phyloP scores from a whole-genome alignment of 1,284 basidiomycete species.

The Schizopora paradoxa region DNA sequence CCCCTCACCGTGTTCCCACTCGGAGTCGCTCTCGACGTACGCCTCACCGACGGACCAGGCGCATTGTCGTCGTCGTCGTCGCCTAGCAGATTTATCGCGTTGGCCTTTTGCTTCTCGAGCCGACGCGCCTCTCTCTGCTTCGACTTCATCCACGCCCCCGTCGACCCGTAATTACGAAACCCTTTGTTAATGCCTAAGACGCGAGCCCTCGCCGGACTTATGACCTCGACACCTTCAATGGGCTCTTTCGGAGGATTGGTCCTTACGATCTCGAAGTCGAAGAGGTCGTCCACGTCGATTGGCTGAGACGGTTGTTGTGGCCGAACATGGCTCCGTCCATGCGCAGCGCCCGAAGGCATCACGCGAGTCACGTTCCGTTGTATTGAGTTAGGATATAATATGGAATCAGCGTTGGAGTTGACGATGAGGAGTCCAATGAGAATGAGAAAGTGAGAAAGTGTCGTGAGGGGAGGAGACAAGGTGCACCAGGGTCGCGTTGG shows the following conservation, averaged over 20 bases:
- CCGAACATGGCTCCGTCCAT: background rate
- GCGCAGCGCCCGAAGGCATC: background rate
- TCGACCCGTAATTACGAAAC: background rate
- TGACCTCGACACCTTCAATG: background rate
- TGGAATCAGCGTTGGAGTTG: too few relatives aligned
- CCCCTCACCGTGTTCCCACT: background rate
- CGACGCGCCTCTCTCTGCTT: background rate
- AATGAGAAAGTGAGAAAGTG: too few relatives aligned
- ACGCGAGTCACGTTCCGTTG: too few relatives aligned
- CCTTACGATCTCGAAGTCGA: background rate
- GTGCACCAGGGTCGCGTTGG: too few relatives aligned
- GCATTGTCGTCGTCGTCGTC: background rate
- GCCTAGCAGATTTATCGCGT: background rate
- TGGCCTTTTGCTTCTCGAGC: background rate
- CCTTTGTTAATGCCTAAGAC: background rate
- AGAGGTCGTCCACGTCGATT: constrained; percentile 2
- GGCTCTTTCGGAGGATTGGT: background rate
- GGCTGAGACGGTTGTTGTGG: background rate
- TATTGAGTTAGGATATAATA: too few relatives aligned
- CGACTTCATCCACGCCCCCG: background rate
- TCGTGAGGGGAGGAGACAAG: too few relatives aligned
- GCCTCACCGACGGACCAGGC: background rate
- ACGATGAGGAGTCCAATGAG: too few relatives aligned
- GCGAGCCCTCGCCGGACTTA: background rate
- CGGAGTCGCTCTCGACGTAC: background rate